Evolutionary conservation across 1,284 basidiomycete species (phyloP), one percentile per base, ranked within the genome.

Genomic region (Agaricales sp.): DNA sequence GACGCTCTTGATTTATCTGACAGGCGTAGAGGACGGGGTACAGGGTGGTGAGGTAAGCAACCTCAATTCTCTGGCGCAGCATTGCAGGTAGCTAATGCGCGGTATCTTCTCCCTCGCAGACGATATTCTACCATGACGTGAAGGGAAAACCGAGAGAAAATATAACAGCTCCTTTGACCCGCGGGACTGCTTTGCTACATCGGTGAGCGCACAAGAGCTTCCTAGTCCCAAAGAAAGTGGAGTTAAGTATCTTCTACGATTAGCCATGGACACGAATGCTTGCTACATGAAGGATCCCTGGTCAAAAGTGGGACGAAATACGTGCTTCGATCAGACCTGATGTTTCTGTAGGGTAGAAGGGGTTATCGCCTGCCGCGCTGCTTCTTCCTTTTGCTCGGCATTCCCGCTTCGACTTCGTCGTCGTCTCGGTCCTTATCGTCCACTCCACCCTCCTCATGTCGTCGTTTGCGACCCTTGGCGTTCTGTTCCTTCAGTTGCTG

Each of bases 1-100:
- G 88, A 92, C 88, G 0, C 62, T 92, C 19, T 63, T 92, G 43
- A 70, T 91, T 30, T 92, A 91, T 60, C 63, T 92, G 37, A 80
- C 80, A 6, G 86, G 87, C 1, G 60, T 62, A 2, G 80, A 87
- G 56, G 81, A 87, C 57, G 82, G 80, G 8, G 79, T 88, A 0
- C 69, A 78, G 59, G 88, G 88, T 14, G 88, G 88, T 14, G 79
- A 87, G 68, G 82, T 82, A 57, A 48, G 65, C 54, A 4, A 12
- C 25, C 8, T 19, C 24, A 24, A 26, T 41, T 24, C 38, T 24
- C 13, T 20, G n/a, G n/a, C n/a, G n/a, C n/a, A n/a, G n/a, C n/a
- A n/a, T n/a, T n/a, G n/a, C n/a, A n/a, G n/a, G n/a, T n/a, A n/a
- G n/a, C n/a, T n/a, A n/a, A n/a, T n/a, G n/a, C n/a, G n/a, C n/a